Percentiles rank a stretch among this genome's conserved stretches.
Conservation (phyloP, 75 land plant genomes). For the Cupressus sempervirens region DNA sequence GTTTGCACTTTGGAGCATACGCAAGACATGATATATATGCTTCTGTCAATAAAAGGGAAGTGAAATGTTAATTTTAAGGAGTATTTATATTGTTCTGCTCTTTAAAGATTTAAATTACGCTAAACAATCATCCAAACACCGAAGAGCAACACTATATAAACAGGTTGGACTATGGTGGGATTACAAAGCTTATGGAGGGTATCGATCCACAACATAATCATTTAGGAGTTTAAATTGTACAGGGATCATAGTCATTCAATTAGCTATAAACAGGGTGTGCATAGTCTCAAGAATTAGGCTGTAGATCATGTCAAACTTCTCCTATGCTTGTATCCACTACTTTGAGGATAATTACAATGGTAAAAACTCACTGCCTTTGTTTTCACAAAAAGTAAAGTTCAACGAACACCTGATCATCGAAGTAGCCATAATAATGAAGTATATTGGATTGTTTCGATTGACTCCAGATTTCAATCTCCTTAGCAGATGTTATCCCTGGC, state of each 20-base stretch:
- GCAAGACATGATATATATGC: slow-evolving; percentile 36
- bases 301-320: background rate
- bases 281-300: background rate
- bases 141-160: background rate
- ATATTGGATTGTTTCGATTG: slow-evolving; percentile 42
- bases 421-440: slow-evolving; percentile 44
- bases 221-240: background rate
- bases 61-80: slow-evolving; percentile 1
- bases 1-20: slow-evolving; percentile 43
- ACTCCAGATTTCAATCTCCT: slow-evolving; percentile 45
- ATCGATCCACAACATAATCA: background rate
- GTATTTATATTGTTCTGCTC: background rate
- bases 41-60: slow-evolving; percentile 18
- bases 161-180: background rate
- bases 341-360: background rate
- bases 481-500: slow-evolving; percentile 30
- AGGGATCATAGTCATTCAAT: background rate
- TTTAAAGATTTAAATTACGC: too few relatives aligned
- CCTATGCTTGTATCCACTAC: background rate
- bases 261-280: background rate
- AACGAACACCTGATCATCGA: slow-evolving; percentile 31
- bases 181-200: background rate
- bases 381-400: background rate
- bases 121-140: background rate
- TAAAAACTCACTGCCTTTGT: background rate